Conservation (phyloP, 768 basidiomycete species). For the Tephrocybe rancida region DNA sequence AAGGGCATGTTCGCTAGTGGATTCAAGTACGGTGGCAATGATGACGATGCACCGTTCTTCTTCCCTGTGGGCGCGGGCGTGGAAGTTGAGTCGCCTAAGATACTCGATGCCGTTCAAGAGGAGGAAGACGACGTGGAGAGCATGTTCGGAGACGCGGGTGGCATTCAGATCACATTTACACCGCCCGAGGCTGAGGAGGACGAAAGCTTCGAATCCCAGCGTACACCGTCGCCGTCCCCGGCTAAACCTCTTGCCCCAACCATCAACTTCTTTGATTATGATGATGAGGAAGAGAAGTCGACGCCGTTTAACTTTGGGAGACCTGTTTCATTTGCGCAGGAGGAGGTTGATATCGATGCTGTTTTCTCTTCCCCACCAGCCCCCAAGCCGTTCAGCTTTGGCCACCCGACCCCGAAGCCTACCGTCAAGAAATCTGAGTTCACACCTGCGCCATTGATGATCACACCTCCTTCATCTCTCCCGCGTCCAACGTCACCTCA, state of each 20-base stretch:
- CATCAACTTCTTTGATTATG: constrained; percentile 33
- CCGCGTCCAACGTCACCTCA: constrained; percentile 27
- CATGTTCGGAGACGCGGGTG: constrained; percentile 65
- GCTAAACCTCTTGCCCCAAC: constrained; percentile 31
- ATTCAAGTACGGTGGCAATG: constrained; percentile 47
- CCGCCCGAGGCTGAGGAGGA: constrained; percentile 51
- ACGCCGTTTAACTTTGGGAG: constrained; percentile 19
- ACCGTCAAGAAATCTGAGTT: constrained; percentile 1
- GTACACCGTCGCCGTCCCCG: constrained; percentile 29
- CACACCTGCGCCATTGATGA: constrained; percentile 15
- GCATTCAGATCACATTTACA: constrained; percentile 75
- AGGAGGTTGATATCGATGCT: neutral
- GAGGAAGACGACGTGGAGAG: constrained; percentile 54
- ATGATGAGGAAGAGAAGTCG: constrained; percentile 20
- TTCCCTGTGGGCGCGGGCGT: constrained; percentile 43
- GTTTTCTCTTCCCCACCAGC: constrained; percentile 13
- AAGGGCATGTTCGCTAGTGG: constrained; percentile 62
- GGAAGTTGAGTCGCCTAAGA: constrained; percentile 28
- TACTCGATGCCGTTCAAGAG: constrained; percentile 43
- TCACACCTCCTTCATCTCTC: constrained; percentile 33
- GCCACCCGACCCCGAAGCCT: neutral
- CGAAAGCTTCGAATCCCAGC: constrained; percentile 28
- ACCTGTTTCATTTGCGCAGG: constrained; percentile 4
- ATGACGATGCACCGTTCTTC: constrained; percentile 54
- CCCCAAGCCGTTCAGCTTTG: neutral